phyloP scores from a whole-genome alignment of 306 rosid genomes.

The Biancaea sappan region DNA sequence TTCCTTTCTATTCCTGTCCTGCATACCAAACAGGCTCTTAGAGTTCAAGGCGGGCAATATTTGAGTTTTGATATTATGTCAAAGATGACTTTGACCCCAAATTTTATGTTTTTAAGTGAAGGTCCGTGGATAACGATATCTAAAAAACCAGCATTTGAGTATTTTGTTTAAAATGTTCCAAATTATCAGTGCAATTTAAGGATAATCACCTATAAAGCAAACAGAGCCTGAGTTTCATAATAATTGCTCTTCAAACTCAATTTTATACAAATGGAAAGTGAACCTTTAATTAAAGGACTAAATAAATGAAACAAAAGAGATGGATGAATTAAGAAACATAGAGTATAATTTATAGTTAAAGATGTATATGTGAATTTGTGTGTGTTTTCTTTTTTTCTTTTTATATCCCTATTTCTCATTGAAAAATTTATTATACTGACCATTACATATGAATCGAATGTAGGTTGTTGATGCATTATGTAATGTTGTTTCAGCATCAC shows the following conservation, averaged over 20 bases:
- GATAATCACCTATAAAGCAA: not conserved
- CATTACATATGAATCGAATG: constrained; percentile 22
- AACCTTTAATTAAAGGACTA: not conserved
- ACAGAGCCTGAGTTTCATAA: not conserved
- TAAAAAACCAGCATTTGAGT: not conserved
- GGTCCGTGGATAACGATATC: not conserved
- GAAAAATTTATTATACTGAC: constrained; percentile 24
- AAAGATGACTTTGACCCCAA: not conserved
- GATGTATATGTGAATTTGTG: not conserved
- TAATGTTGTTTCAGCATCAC: constrained; percentile 92
- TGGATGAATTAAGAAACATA: constrained; percentile 2
- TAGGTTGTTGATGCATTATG: constrained; percentile 96
- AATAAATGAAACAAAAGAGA: constrained; percentile 9
- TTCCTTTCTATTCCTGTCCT: no score
- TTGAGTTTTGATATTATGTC: not conserved
- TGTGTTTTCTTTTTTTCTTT: not conserved
- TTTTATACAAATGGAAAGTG: not conserved
- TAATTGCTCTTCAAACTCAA: not conserved
- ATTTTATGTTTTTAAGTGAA: not conserved
- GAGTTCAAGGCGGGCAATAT: not conserved
- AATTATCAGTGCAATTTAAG: not conserved
- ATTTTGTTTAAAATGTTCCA: constrained; percentile 11
- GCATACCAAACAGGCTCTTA: no score
- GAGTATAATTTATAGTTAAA: not conserved
- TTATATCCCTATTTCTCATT: constrained; percentile 11